phyloP scores from a whole-genome alignment of 75 land plant species.

The Selaginella moellendorffii region DNA sequence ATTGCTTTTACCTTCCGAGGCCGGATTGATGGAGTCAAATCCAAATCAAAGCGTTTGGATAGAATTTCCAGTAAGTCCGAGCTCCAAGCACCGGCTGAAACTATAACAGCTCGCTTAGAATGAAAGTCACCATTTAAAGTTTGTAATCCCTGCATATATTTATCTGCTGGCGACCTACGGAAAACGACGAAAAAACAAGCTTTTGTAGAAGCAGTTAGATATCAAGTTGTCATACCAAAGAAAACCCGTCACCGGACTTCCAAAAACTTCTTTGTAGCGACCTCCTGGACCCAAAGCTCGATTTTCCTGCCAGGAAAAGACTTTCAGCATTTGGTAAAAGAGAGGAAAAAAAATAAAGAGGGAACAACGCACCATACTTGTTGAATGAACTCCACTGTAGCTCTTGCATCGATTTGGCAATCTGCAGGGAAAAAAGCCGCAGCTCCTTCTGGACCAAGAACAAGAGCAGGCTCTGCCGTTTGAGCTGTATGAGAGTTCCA shows the following conservation, averaged over 20 bases:
- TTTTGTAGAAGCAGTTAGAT: neutral
- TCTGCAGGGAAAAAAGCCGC: conserved; percentile 71
- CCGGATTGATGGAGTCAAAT: conserved; percentile 42
- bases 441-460: conserved; percentile 40
- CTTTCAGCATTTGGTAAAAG: neutral
- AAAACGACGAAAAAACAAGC: neutral
- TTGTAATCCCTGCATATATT: conserved; percentile 45
- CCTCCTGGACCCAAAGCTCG: conserved; percentile 43
- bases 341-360: too few relatives aligned
- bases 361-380: conserved; percentile 10
- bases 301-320: conserved; percentile 37
- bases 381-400: conserved; percentile 24
- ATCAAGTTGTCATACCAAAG: conserved; percentile 33
- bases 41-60: conserved; percentile 19
- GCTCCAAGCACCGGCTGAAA: conserved; percentile 97
- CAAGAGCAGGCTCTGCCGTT: conserved; percentile 50
- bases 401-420: conserved; percentile 78
- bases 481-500: conserved; percentile 28
- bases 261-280: conserved; percentile 62
- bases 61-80: conserved; percentile 39
- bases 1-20: conserved; percentile 65
- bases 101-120: conserved; percentile 42
- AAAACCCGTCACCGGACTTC: conserved; percentile 44
- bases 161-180: conserved; percentile 29
- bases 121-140: conserved; percentile 41